Base-by-base conservation (phyloP, 805 yeast genomes). In the Tetrapisispora nanseiensis region DNA sequence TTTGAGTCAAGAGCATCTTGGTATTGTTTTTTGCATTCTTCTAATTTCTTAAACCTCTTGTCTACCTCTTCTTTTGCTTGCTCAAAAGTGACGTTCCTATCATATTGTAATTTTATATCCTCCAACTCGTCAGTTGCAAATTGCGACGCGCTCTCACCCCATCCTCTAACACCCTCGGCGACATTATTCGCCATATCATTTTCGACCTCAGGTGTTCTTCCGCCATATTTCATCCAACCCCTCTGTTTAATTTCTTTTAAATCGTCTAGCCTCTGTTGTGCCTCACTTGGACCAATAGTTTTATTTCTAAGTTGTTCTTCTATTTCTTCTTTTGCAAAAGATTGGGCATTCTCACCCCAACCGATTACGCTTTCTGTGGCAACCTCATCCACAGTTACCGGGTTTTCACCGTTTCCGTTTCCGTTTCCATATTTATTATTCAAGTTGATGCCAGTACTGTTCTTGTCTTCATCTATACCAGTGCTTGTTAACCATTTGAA, bases 291-390 rank as follows among this genome's bases (percentile, higher is more conserved):
- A 5, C 55, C 55, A 22, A 46, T 47, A 2, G 27, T 4, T 1
- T 18, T n/a, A 6, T 24, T 28, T 16, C 51, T 46, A 34, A 50
- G 35, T 31, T 45, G 46, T 23, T 59, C 60, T 16, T 61, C 61
- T 19, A 60, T 51, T 42, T 63, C 64, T 23, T 68, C 71, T 26
- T 55, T 50, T 13, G 68, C 66, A 41, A 66, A 58, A 23, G 59
- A 62, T 18, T 56, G 52, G 4, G 75, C 75, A 37, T 65, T 57
- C 38, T 70, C 73, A 28, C 76, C 74, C 70, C 74, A 71, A 1
- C 76, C 76, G 20, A 52, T 55, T 3, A 70, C 57, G 3, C 69
- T 54, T 5, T 55, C 49, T 39, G 57, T 58, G 3, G 73, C 68
- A 16, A 54, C 56, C 19, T 64, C 62, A 28, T 54, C 62, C 10